Conservation (phyloP, 306 rosid genomes). For the Heteromeles arbutifolia region DNA sequence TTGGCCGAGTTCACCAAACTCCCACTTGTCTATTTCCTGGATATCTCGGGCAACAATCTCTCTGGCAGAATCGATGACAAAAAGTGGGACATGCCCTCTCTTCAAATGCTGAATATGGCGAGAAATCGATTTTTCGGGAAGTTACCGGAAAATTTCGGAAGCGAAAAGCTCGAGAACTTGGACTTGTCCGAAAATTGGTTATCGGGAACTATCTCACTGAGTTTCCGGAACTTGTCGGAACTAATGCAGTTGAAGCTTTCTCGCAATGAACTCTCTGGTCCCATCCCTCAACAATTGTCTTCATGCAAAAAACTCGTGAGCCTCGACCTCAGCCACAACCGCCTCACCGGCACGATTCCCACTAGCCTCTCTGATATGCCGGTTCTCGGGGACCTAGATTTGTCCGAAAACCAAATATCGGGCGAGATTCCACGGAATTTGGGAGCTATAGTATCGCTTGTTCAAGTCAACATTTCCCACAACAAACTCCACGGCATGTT, state of each 20-base stretch:
- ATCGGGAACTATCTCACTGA: constrained; percentile 40
- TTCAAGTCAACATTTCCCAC: constrained; percentile 69
- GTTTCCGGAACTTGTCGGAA: constrained; percentile 29
- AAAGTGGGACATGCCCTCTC: constrained; percentile 61
- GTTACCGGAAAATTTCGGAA: constrained; percentile 54
- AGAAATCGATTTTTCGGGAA: constrained; percentile 53
- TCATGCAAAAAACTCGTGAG: constrained; percentile 58
- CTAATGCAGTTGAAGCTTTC: constrained; percentile 56
- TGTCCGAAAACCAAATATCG: constrained; percentile 61
- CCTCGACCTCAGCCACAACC: constrained; percentile 62
- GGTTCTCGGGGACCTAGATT: constrained; percentile 68
- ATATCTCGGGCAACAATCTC: constrained; percentile 60
- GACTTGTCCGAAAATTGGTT: constrained; percentile 57
- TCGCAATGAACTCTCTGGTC: constrained; percentile 51
- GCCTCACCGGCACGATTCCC: constrained; percentile 53
- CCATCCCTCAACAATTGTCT: constrained; percentile 49
- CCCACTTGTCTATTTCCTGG: constrained; percentile 59
- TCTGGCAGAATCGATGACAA: constrained; percentile 51
- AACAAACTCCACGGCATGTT: constrained; percentile 63
- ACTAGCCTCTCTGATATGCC: constrained; percentile 45
- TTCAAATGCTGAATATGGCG: constrained; percentile 75
- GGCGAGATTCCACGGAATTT: constrained; percentile 64
- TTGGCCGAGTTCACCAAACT: constrained; percentile 34
- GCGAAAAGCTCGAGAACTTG: constrained; percentile 47
- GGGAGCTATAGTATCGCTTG: constrained; percentile 56